Conservation (phyloP, 1,284 basidiomycete genomes). For the Crucibulum parvulum region DNA sequence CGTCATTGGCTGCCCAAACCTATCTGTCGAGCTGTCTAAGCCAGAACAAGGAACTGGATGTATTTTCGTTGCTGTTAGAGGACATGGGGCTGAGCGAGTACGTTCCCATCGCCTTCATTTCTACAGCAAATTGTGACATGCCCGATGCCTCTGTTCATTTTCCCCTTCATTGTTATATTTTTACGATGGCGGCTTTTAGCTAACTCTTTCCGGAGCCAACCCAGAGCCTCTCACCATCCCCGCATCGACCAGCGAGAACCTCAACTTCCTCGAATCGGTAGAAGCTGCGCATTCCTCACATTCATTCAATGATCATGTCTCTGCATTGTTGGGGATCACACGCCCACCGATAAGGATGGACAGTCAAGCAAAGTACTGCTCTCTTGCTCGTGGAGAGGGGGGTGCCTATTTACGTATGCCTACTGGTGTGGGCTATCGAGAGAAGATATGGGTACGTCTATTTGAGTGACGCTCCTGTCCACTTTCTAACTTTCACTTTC, state of each 20-base stretch:
- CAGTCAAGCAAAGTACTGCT: conserved; percentile 96
- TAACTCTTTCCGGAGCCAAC: conserved; percentile 48
- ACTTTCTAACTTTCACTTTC: conserved; percentile 1
- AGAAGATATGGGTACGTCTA: conserved; percentile 87
- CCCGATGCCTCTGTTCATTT: background rate
- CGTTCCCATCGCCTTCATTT: conserved; percentile 7
- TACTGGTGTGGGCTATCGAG: conserved; percentile 79
- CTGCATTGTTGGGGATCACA: conserved; percentile 73
- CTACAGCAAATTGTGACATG: background rate
- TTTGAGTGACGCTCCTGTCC: background rate
- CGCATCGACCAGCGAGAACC: conserved; percentile 46
- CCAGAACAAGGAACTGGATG: conserved; percentile 75
- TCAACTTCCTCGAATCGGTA: conserved; percentile 90
- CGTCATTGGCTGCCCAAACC: conserved; percentile 95
- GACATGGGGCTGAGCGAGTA: conserved; percentile 84
- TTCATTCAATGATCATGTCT: conserved; percentile 81
- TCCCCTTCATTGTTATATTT: background rate
- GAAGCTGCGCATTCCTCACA: conserved; percentile 94
- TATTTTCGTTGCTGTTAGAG: conserved; percentile 85
- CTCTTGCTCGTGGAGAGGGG: conserved; percentile 88
- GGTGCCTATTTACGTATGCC: conserved; percentile 93
- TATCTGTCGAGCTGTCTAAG: conserved; percentile 68
- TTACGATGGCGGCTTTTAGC: conserved; percentile 29
- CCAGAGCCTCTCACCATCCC: conserved; percentile 59
- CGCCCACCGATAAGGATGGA: conserved; percentile 88